A percentile compares a stretch with the other conserved stretches of the same genome.
Evolutionary conservation across 2,329 filamentous ascomycete species (phyloP).

Genomic region (Seiridium unicorne): DNA sequence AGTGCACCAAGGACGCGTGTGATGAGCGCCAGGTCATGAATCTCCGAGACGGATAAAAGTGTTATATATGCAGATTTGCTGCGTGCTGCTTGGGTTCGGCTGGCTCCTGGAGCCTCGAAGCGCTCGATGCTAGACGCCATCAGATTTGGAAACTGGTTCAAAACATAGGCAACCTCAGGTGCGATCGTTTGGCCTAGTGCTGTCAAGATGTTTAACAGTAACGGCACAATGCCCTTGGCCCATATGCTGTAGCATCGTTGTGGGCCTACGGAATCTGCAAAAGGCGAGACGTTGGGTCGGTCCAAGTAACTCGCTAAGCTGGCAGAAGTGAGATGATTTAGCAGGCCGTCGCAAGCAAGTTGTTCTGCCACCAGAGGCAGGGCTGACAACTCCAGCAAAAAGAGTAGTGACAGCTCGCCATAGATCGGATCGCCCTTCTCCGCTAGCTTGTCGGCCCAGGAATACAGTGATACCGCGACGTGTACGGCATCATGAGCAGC

Average conservation of each 20-base stretch:
- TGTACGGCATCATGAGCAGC: slow-evolving; percentile 71
- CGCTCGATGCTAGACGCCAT: slow-evolving; percentile 69
- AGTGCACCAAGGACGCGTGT: slow-evolving; percentile 69
- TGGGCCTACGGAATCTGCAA: slow-evolving; percentile 66
- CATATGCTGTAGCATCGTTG: slow-evolving; percentile 85
- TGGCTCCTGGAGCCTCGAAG: slow-evolving; percentile 62
- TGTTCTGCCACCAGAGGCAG: slow-evolving; percentile 82
- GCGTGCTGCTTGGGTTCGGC: slow-evolving; percentile 50
- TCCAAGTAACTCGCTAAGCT: slow-evolving; percentile 78
- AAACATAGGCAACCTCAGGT: slow-evolving; percentile 78
- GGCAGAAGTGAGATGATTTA: slow-evolving; percentile 76
- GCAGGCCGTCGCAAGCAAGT: slow-evolving; percentile 81
- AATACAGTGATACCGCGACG: slow-evolving; percentile 83
- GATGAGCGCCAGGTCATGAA: slow-evolving; percentile 76
- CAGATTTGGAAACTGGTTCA: slow-evolving; percentile 85
- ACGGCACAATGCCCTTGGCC: slow-evolving; percentile 81
- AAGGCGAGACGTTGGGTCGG: slow-evolving; percentile 69
- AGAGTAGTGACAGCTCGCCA: slow-evolving; percentile 85
- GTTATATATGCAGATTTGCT: slow-evolving; percentile 58
- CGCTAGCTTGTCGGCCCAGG: slow-evolving; percentile 84
- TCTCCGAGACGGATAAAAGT: slow-evolving; percentile 71
- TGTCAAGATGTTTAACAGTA: slow-evolving; percentile 84
- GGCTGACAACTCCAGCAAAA: slow-evolving; percentile 83
- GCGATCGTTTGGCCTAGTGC: slow-evolving; percentile 80
- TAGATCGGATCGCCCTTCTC: slow-evolving; percentile 83